These are phyloP conservation scores for Nitzschia sp. DNA, from an alignment of 108 stramenopile species.

Conservation along the genomic window DNA sequence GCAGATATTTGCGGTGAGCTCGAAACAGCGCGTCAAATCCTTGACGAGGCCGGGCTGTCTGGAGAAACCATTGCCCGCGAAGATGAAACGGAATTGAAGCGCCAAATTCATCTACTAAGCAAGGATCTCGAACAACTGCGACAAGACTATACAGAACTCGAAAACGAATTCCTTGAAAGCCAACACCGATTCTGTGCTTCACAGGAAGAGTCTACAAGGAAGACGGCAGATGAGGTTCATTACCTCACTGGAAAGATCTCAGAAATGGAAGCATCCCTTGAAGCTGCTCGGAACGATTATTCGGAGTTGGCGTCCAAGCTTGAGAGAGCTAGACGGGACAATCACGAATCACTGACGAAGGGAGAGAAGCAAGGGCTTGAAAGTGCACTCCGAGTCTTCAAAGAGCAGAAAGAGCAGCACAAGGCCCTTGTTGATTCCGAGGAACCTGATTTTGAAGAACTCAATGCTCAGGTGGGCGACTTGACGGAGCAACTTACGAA, in stretches of 20 bases:
- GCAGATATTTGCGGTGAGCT: slow-evolving; percentile 12
- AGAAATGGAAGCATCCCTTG: slow-evolving; percentile 12
- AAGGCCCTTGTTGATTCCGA: not conserved
- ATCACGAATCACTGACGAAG: not conserved
- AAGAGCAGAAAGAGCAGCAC: not conserved
- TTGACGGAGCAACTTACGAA: not conserved
- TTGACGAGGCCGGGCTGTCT: slow-evolving; percentile 15
- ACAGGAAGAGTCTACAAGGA: slow-evolving; percentile 11
- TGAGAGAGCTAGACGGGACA: not conserved
- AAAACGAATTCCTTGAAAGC: slow-evolving; percentile 16
- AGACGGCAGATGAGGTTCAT: slow-evolving; percentile 6
- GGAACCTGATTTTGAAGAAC: not conserved
- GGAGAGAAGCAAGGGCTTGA: not conserved
- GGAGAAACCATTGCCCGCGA: slow-evolving; percentile 15
- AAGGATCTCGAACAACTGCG: slow-evolving; percentile 8
- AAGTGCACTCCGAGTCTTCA: not conserved
- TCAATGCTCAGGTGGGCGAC: not conserved
- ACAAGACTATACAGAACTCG: slow-evolving; percentile 18
- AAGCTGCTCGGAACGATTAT: not conserved
- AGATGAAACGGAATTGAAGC: slow-evolving; percentile 10
- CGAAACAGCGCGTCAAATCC: slow-evolving; percentile 14
- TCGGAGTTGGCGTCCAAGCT: not conserved
- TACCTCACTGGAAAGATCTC: slow-evolving; percentile 2
- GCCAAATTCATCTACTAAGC: slow-evolving; percentile 12
- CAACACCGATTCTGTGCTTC: slow-evolving; percentile 20